Percentiles rank a stretch among this genome's conserved stretches.
These are phyloP conservation scores for Gentiana macrophylla DNA, from an alignment of 257 asterid species.

Conservation along the genomic window DNA sequence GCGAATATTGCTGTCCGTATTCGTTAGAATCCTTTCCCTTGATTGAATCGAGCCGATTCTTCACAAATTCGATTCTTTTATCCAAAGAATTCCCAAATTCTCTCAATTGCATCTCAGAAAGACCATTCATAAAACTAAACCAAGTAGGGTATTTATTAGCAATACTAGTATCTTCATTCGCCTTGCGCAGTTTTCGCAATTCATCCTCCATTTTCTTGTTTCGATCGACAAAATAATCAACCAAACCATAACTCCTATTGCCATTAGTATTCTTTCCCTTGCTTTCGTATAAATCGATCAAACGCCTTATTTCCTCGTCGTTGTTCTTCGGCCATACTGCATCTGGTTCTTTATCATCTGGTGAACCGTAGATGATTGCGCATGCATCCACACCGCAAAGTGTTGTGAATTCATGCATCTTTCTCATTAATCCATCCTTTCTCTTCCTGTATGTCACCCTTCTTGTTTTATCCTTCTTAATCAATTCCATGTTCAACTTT, in stretches of 20 bases:
- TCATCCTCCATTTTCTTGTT: slow-evolving; percentile 41
- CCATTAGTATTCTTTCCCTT: slow-evolving; percentile 26
- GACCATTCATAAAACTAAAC: slow-evolving; percentile 11
- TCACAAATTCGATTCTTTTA: slow-evolving; percentile 12
- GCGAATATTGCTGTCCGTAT: background rate
- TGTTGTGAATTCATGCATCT: slow-evolving; percentile 55
- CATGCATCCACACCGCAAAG: slow-evolving; percentile 58
- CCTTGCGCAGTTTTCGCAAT: slow-evolving; percentile 23
- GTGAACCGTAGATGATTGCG: slow-evolving; percentile 50
- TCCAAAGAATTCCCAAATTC: slow-evolving; percentile 16
- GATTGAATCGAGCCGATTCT: slow-evolving; percentile 22
- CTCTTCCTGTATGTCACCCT: slow-evolving; percentile 53
- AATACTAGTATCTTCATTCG: slow-evolving; percentile 25
- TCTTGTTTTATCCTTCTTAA: slow-evolving; percentile 41
- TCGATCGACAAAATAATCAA: slow-evolving; percentile 35
- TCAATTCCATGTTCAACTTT: slow-evolving; percentile 56
- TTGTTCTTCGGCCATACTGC: slow-evolving; percentile 41
- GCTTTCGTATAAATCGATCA: slow-evolving; percentile 34
- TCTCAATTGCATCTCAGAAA: slow-evolving; percentile 26
- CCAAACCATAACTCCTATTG: slow-evolving; percentile 24
- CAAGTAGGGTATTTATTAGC: slow-evolving; percentile 25
- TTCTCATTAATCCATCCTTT: slow-evolving; percentile 45
- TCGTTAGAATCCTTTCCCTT: slow-evolving; percentile 5
- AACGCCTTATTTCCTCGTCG: slow-evolving; percentile 19
- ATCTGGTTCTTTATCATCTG: slow-evolving; percentile 25